Evolutionary conservation across 768 basidiomycete species (phyloP), one percentile per base, ranked within the genome.

Genomic region (Amanita muscaria): DNA sequence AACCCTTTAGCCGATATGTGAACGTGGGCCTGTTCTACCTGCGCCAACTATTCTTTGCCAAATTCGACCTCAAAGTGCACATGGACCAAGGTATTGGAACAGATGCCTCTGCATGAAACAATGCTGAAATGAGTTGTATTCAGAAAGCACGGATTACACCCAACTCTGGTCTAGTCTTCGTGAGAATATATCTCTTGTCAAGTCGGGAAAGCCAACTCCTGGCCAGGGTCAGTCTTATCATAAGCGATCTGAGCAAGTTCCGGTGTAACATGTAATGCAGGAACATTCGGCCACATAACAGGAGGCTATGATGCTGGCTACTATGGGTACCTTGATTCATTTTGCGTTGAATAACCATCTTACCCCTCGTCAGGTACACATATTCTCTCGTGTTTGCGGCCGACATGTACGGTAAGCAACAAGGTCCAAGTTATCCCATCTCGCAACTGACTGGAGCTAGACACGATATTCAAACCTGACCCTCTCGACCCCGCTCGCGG

Each of bases 1-100:
- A 5, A 9, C 4, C 30, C 25, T 30, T 27, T 16, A 80, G 79
- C 51, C 79, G 80, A 50, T 88, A 88, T 49, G 82, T 86, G 49
- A 88, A 90, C 46, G 75, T 86, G 31, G 90, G 89, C 7, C 62
- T 92, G 24, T 86, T 79, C 62, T 86, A 84, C 61, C 72, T 88
- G 9, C 78, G 85, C 21, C 89, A 92, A 57, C 65, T 91, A 5
- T 91, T 89, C 73, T 88, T 88, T 54, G 87, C 80, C 49, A 78
- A 77, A 53, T 87, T 79, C 51, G 86, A 88, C 59, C 70, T 85
- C 54, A 76, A 79, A 55, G 77, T 87, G 6, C 85, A 86, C 61
- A 81, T 77, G 1, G 76, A 78, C 51, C 70, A 80, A 67, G 73
- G 84, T 79, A 31, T n/a, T n/a, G n/a, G n/a, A n/a, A n/a, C n/a